These are phyloP conservation scores for Pouteria glomerata DNA, from an alignment of 148 eudicot genomes.

Conservation along the genomic window DNA sequence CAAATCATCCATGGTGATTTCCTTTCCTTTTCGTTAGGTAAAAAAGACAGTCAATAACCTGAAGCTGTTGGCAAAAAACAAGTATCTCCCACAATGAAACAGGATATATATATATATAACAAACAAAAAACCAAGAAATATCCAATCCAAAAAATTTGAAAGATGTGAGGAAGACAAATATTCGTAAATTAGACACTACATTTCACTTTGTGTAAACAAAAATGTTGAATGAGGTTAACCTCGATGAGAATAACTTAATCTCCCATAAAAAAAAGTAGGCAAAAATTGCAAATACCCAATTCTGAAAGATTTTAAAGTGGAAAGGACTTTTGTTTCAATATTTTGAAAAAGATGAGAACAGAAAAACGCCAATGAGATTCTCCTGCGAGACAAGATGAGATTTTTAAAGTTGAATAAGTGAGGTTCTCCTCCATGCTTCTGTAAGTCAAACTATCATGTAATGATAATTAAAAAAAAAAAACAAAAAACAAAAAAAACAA, in stretches of 20 bases:
- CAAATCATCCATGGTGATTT: constrained; percentile 51
- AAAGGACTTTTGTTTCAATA: neutral
- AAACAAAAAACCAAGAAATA: neutral
- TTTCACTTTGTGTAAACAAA: neutral
- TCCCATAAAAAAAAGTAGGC: neutral
- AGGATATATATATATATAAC: no score
- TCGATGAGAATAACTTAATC: neutral
- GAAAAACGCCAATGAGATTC: neutral
- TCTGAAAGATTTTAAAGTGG: neutral
- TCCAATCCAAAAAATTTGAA: neutral
- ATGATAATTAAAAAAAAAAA: no score
- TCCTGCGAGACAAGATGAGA: neutral
- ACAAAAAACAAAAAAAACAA: neutral
- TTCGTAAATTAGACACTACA: no score
- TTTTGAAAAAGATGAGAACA: neutral
- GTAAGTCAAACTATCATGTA: neutral
- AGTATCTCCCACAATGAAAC: neutral
- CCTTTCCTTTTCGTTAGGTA: neutral
- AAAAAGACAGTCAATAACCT: constrained; percentile 17
- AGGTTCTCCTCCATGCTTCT: neutral
- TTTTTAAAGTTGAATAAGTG: neutral
- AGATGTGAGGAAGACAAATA: neutral
- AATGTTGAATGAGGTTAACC: neutral
- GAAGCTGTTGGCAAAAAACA: constrained; percentile 8
- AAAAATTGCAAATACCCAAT: neutral